Base-by-base conservation (phyloP, 2,329 filamentous ascomycete species). In the Botrytis fragariae region DNA sequence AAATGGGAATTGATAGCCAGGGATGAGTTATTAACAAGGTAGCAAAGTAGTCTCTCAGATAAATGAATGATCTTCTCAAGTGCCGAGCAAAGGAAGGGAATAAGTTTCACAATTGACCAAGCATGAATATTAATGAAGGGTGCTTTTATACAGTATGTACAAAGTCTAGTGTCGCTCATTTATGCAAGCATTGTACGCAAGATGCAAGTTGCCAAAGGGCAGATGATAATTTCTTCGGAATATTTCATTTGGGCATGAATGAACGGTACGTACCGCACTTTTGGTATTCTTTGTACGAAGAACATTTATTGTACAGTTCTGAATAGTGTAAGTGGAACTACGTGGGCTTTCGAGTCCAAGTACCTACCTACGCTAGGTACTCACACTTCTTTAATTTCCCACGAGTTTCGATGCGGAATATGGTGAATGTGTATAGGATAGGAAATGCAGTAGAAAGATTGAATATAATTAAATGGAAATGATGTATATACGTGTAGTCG, bases 151-250 rank as follows among this genome's bases (percentile, higher is more conserved):
- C 35, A 20, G 44, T 71, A 32, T n/a, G 18, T 32, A n/a, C 61
- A 67, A 72, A 64, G 70, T 54, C 51, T 65, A 37, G 60, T 65
- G 59, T 57, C 39, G 61, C 45, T 67, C 35, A 67, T 72, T 72
- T 72, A 67, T 72, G 61, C 70, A 72, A 65, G 69, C 35, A 65
- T 45, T 45, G 18, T 71, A 69, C 59, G 51, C 67, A 42, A 69
- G 35, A 69, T 69, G 67, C 42, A 69, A 25, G 67, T n/a, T 68
- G 65, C 35, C 48, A 42, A 22, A 68, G 48, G 48, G 65, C 65
- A 68, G 48, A 68, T 68, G 48, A 57, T 68, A 57, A 54, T 42
- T 68, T 42, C 65, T 57, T 57, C 65, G 64, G 64, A 57, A 68
- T 14, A 68, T 57, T 54, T 68, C 48, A 42, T 42, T 68, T 57